Percentiles rank a stretch among this genome's conserved stretches.
phyloP scores from a whole-genome alignment of 805 yeast genomes.

The Kuraishia hungarica region DNA sequence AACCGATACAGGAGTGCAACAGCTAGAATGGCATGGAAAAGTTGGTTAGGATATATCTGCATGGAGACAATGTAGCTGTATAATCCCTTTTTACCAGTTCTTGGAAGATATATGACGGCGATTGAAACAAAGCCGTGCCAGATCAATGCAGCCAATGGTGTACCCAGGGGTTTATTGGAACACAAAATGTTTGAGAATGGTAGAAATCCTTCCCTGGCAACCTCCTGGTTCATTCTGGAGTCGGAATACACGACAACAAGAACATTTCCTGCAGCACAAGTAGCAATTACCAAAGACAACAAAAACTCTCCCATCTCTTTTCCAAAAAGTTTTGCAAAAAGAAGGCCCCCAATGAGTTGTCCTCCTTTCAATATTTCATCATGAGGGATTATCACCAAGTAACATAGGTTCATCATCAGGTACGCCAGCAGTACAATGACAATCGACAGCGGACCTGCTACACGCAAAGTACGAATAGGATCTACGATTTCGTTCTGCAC shows the following conservation, averaged over 20 bases:
- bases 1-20: slow-evolving; percentile 14
- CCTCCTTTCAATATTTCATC: slow-evolving; percentile 31
- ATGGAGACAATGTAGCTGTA: slow-evolving; percentile 34
- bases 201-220: slow-evolving; percentile 37
- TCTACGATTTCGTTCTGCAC: slow-evolving; percentile 39
- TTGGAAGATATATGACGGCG: slow-evolving; percentile 13
- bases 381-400: slow-evolving; percentile 32
- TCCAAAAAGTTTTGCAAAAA: slow-evolving; percentile 37
- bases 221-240: slow-evolving; percentile 38
- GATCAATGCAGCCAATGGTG: slow-evolving; percentile 33
- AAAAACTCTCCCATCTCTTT: slow-evolving; percentile 28
- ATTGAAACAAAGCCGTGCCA: slow-evolving; percentile 17
- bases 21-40: slow-evolving; percentile 23
- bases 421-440: slow-evolving; percentile 28
- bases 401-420: slow-evolving; percentile 33
- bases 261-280: slow-evolving; percentile 41
- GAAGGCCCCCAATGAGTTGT: slow-evolving; percentile 33
- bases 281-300: slow-evolving; percentile 33
- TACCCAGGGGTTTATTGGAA: slow-evolving; percentile 36
- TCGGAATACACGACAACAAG: slow-evolving; percentile 38
- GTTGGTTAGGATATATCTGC: slow-evolving; percentile 37
- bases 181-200: slow-evolving; percentile 35
- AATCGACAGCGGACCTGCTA: slow-evolving; percentile 37
- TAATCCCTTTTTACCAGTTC: slow-evolving; percentile 6
- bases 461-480: slow-evolving; percentile 33